phyloP scores from a whole-genome alignment of 192 early-diverging fungal genomes.

The Coemansia furcata region DNA sequence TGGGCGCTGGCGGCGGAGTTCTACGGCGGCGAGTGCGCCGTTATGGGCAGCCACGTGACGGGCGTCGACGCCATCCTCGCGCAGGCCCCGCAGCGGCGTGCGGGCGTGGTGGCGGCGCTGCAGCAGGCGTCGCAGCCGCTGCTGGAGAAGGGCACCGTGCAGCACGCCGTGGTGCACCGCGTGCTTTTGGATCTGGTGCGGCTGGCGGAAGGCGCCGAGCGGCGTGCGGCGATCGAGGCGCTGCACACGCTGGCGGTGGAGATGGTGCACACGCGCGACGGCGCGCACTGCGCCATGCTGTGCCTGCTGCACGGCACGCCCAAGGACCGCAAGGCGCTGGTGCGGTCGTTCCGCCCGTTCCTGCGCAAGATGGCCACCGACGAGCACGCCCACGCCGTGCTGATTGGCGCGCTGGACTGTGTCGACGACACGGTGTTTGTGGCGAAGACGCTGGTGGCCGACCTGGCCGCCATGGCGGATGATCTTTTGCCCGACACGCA shows the following conservation, averaged over 20 bases:
- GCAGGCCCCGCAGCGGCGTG: constrained; percentile 31
- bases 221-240: constrained; percentile 67
- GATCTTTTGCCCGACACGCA: constrained; percentile 72
- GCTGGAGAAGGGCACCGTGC: constrained; percentile 79
- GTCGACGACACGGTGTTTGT: constrained; percentile 92
- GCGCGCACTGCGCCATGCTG: constrained; percentile 81
- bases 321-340: constrained; percentile 90
- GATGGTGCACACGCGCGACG: constrained; percentile 92
- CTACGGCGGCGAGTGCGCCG: constrained; percentile 87
- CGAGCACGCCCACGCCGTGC: constrained; percentile 85
- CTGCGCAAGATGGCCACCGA: constrained; percentile 78
- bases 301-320: constrained; percentile 74
- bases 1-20: constrained; percentile 82
- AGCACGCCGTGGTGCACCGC: constrained; percentile 81
- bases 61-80: constrained; percentile 57
- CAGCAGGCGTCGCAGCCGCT: constrained; percentile 63
- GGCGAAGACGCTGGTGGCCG: constrained; percentile 70
- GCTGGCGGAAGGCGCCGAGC: constrained; percentile 58
- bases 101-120: constrained; percentile 66
- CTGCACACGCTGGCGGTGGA: constrained; percentile 81
- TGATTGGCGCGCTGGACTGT: constrained; percentile 80
- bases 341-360: constrained; percentile 82
- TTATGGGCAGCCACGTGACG: constrained; percentile 62
- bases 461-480: constrained; percentile 31
- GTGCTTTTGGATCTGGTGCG: constrained; percentile 83